phyloP scores from a whole-genome alignment of 148 eudicot genomes.

The Agrostemma githago region DNA sequence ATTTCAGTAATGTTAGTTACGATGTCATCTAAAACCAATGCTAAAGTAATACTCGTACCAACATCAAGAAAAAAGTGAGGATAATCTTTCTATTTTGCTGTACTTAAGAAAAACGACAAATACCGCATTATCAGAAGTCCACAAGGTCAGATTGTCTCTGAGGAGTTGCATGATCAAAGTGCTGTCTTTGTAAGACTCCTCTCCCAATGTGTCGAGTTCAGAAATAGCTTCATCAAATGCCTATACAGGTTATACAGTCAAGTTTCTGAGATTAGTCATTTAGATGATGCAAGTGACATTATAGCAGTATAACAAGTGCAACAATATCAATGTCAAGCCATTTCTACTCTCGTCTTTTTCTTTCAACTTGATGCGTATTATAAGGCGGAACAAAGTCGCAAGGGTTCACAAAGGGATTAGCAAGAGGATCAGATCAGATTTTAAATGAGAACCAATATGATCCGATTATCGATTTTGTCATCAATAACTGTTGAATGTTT shows the following conservation, averaged over 20 bases:
- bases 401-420: background rate
- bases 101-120: background rate
- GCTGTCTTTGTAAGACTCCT: slow-evolving; percentile 77
- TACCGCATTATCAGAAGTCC: slow-evolving; percentile 66
- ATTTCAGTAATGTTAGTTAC: background rate
- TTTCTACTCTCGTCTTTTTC: no score
- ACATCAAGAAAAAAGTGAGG: background rate
- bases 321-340: background rate
- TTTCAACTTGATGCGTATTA: no score
- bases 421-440: background rate
- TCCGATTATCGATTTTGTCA: background rate
- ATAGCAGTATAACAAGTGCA: background rate
- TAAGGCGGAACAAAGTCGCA: background rate
- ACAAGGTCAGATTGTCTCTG: slow-evolving; percentile 61
- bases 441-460: background rate
- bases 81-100: background rate
- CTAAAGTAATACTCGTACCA: background rate
- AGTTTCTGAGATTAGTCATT: background rate
- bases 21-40: background rate
- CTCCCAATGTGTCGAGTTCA: slow-evolving; percentile 66
- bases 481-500: background rate
- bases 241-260: slow-evolving; percentile 18
- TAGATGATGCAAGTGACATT: background rate
- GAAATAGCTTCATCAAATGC: slow-evolving; percentile 75
- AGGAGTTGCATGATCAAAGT: slow-evolving; percentile 76